A percentile compares a stretch with the other conserved stretches of the same genome.
Evolutionary conservation across 164 flowering plant genomes (phyloP).

Genomic region (Amborella trichopoda): DNA sequence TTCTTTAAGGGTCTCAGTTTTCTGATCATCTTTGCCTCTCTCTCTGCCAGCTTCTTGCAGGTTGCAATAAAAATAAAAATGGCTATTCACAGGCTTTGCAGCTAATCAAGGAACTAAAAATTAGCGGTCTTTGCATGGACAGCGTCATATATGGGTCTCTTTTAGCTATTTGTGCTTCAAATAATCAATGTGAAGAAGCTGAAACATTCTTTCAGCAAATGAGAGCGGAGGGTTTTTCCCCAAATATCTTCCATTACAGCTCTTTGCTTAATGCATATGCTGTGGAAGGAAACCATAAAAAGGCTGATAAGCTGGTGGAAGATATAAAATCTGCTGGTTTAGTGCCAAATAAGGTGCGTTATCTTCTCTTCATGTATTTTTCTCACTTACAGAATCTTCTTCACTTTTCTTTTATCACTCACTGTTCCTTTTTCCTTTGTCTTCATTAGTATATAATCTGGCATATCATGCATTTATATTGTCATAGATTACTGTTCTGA

Average conservation of each 20-base stretch:
- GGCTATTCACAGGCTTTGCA: constrained; percentile 66
- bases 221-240: constrained; percentile 68
- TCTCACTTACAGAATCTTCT: too few species aligned
- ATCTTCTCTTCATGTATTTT: constrained; percentile 29
- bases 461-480: too few species aligned
- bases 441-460: too few species aligned
- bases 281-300: constrained; percentile 40
- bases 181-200: constrained; percentile 57
- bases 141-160: constrained; percentile 68
- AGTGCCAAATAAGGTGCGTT: constrained; percentile 73
- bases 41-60: constrained; percentile 61
- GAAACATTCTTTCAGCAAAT: constrained; percentile 53
- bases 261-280: constrained; percentile 89
- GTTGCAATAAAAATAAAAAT: constrained; percentile 61
- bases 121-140: constrained; percentile 49
- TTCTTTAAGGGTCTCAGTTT: too few species aligned
- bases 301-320: constrained; percentile 62
- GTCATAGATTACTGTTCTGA: too few species aligned
- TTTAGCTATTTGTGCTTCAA: constrained; percentile 80
- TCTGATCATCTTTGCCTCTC: too few species aligned
- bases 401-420: too few species aligned
- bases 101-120: constrained; percentile 53
- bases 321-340: constrained; percentile 79
- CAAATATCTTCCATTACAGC: constrained; percentile 75
- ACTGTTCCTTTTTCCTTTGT: too few species aligned